A percentile compares a stretch with the other conserved stretches of the same genome.
These are phyloP conservation scores for Chrysosporium keratinophilum DNA, from an alignment of 2,329 filamentous ascomycete genomes.

Conservation along the genomic window DNA sequence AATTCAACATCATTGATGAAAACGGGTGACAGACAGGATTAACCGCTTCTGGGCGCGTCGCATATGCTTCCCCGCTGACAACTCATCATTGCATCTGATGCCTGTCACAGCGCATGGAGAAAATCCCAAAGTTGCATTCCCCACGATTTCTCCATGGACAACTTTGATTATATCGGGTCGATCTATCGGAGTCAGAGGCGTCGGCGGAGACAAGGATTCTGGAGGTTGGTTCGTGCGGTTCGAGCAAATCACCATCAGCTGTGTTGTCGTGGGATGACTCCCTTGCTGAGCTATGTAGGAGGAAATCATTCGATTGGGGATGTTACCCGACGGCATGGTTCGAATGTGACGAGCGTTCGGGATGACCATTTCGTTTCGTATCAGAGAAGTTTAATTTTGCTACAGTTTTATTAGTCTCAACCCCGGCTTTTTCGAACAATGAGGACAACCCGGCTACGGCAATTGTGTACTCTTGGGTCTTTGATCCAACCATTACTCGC, in stretches of 20 bases:
- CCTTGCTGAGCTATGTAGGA: background rate
- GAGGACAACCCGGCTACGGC: too few species aligned
- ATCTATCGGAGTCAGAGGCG: background rate
- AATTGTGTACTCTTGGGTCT: too few species aligned
- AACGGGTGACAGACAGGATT: background rate
- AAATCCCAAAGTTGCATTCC: constrained; percentile 66
- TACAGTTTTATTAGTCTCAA: background rate
- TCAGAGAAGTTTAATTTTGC: background rate
- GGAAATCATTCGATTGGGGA: background rate
- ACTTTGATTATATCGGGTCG: background rate
- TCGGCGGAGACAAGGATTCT: too few species aligned
- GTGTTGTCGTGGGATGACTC: background rate
- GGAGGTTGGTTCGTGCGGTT: background rate
- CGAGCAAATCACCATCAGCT: background rate
- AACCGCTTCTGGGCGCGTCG: constrained; percentile 1
- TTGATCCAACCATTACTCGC: background rate
- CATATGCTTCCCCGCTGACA: constrained; percentile 45
- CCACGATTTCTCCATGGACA: constrained; percentile 52
- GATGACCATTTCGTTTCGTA: background rate
- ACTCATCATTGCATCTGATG: constrained; percentile 62
- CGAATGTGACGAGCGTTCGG: background rate
- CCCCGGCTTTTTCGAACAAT: too few species aligned
- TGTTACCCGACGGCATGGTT: constrained; percentile 8
- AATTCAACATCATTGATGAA: background rate
- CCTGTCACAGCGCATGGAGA: constrained; percentile 25